These are phyloP conservation scores for Aureobasidium sp. DNA, from an alignment of 2,329 filamentous ascomycete genomes.

Conservation along the genomic window DNA sequence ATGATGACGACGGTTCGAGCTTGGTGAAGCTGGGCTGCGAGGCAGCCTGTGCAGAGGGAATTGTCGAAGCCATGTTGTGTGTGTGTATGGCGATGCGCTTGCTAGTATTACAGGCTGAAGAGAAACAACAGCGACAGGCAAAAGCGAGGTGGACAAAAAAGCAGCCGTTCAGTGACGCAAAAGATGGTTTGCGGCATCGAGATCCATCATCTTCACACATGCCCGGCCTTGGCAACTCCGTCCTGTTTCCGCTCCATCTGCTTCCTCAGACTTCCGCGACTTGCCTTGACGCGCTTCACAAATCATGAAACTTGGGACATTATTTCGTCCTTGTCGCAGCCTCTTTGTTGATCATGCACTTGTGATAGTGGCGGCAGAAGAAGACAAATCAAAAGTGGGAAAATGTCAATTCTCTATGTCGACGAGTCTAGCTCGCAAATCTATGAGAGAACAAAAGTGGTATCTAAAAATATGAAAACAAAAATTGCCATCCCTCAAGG, in stretches of 20 bases:
- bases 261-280: neutral
- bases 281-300: too few species aligned
- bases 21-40: slow-evolving; percentile 8
- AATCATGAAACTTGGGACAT: too few species aligned
- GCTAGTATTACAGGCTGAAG: neutral
- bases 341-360: too few species aligned
- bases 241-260: neutral
- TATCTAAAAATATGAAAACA: neutral
- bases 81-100: neutral
- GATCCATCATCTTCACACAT: neutral
- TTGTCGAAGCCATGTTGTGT: slow-evolving; percentile 5
- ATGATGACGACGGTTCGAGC: slow-evolving; percentile 37
- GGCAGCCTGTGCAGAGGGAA: neutral
- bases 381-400: too few species aligned
- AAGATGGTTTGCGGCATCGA: neutral
- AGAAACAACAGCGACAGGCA: neutral
- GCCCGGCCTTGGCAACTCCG: neutral
- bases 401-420: too few species aligned
- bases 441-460: neutral
- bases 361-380: too few species aligned
- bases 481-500: neutral
- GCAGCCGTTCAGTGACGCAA: neutral
- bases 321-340: too few species aligned
- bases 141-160: neutral
- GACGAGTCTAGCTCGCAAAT: neutral